A percentile compares a stretch with the other conserved stretches of the same genome.
Conservation (phyloP, 2,329 filamentous ascomycete genomes). For the Gnomoniopsis smithogilvyi region DNA sequence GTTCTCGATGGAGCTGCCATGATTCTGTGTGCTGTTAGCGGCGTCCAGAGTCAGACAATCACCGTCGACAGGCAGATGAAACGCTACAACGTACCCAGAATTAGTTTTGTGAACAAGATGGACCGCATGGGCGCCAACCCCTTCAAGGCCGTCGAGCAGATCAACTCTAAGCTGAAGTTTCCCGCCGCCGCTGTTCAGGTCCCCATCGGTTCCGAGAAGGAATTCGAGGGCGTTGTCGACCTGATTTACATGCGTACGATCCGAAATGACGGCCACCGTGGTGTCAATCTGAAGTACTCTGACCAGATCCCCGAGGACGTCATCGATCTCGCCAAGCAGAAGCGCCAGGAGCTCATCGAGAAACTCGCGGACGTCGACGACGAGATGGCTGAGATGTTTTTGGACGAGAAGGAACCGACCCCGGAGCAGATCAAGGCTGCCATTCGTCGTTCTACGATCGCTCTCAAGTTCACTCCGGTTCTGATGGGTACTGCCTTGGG, state of each 20-base stretch:
- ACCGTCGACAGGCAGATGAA: constrained; percentile 99
- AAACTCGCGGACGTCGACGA: constrained; percentile 97
- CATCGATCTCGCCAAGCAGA: constrained; percentile 72
- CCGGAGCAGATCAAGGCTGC: constrained; percentile 84
- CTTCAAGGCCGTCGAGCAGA: constrained; percentile 96
- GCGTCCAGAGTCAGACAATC: constrained; percentile 96
- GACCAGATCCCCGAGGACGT: constrained; percentile 84
- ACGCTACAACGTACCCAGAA: constrained; percentile 91
- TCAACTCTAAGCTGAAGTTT: constrained; percentile 93
- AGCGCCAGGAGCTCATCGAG: constrained; percentile 83
- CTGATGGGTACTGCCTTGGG: constrained; percentile 95
- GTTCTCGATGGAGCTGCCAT: constrained; percentile 96
- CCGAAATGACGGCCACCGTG: constrained; percentile 83
- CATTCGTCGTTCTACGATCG: constrained; percentile 86
- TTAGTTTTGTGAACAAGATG: constrained; percentile 99
- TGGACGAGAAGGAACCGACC: constrained; percentile 81
- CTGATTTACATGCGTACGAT: constrained; percentile 88
- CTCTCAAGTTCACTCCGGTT: constrained; percentile 86
- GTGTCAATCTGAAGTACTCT: constrained; percentile 70
- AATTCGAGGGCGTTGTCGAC: constrained; percentile 90
- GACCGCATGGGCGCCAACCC: constrained; percentile 98
- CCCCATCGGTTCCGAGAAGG: constrained; percentile 88
- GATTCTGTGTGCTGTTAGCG: constrained; percentile 96
- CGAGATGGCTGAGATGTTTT: constrained; percentile 91
- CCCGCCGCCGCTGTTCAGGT: constrained; percentile 91